Percentiles rank a stretch among this genome's conserved stretches.
phyloP scores from a whole-genome alignment of 768 basidiomycete species.

The Kondoa subrosea region DNA sequence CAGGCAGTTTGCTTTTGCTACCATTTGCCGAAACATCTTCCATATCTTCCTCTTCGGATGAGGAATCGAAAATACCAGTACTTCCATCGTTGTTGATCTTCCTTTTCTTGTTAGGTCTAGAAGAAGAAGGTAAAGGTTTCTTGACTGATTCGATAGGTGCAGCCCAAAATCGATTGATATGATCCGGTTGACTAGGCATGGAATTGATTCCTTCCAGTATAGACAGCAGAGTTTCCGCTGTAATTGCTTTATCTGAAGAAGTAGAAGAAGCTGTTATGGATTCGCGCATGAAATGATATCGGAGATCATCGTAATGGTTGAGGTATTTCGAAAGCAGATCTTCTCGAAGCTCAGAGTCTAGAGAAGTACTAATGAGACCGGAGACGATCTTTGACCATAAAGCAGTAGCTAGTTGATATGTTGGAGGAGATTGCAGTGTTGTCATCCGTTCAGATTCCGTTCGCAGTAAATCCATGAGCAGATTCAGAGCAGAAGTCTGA shows the following conservation, averaged over 20 bases:
- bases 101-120: slow-evolving; percentile 22
- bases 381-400: slow-evolving; percentile 18
- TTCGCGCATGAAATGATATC: slow-evolving; percentile 77
- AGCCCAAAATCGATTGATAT: slow-evolving; percentile 66
- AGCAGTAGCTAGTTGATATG: slow-evolving; percentile 41
- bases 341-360: slow-evolving; percentile 37
- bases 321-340: slow-evolving; percentile 57
- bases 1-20: slow-evolving; percentile 54
- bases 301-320: slow-evolving; percentile 59
- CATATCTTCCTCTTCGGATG: slow-evolving; percentile 18
- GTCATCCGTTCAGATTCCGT: slow-evolving; percentile 55
- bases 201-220: slow-evolving; percentile 52
- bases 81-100: slow-evolving; percentile 35
- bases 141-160: slow-evolving; percentile 41
- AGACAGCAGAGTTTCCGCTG: slow-evolving; percentile 40
- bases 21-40: slow-evolving; percentile 16
- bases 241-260: slow-evolving; percentile 2
- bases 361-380: slow-evolving; percentile 38
- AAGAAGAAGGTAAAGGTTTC: not conserved
- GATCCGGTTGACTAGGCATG: slow-evolving; percentile 53
- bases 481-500: slow-evolving; percentile 56
- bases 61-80: slow-evolving; percentile 41
- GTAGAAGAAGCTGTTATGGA: slow-evolving; percentile 42
- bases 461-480: slow-evolving; percentile 58
- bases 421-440: slow-evolving; percentile 49